Conservation (phyloP, 257 asterid species). For the Solanum habrochaites region DNA sequence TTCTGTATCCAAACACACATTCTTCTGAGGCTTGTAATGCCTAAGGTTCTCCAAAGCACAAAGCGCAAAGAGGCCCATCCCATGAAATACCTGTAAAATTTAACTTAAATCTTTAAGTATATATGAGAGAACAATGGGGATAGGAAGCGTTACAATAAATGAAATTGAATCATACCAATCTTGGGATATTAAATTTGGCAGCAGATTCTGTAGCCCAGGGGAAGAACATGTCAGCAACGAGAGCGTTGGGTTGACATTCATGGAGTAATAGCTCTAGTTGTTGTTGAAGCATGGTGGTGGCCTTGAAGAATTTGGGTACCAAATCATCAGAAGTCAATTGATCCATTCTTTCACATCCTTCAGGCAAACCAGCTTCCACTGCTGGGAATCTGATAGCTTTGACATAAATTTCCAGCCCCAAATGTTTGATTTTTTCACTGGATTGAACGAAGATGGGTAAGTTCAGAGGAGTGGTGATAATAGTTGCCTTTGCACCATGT, state of each 20-base stretch:
- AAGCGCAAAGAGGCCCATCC: conserved; percentile 24
- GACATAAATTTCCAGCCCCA: not conserved
- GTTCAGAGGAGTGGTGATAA: conserved; percentile 5
- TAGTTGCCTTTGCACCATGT: conserved; percentile 5
- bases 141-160: not conserved
- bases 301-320: not conserved
- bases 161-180: not conserved
- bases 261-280: not conserved
- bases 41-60: not conserved
- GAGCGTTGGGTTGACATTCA: not conserved
- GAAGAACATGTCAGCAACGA: not conserved
- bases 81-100: conserved; percentile 13
- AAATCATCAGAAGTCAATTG: not conserved
- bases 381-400: conserved; percentile 3
- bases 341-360: not conserved
- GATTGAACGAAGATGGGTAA: not conserved
- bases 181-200: not conserved
- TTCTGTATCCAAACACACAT: conserved; percentile 15
- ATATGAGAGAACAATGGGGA: too few relatives aligned
- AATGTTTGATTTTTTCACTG: not conserved
- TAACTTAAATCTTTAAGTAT: too few relatives aligned
- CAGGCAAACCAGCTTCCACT: not conserved
- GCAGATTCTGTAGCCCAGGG: not conserved
- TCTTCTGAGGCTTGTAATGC: conserved; percentile 12
- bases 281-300: not conserved